A percentile compares a stretch with the other conserved stretches of the same genome.
These are phyloP conservation scores for Myxozyma neotropica DNA, from an alignment of 805 yeast species.

Conservation along the genomic window DNA sequence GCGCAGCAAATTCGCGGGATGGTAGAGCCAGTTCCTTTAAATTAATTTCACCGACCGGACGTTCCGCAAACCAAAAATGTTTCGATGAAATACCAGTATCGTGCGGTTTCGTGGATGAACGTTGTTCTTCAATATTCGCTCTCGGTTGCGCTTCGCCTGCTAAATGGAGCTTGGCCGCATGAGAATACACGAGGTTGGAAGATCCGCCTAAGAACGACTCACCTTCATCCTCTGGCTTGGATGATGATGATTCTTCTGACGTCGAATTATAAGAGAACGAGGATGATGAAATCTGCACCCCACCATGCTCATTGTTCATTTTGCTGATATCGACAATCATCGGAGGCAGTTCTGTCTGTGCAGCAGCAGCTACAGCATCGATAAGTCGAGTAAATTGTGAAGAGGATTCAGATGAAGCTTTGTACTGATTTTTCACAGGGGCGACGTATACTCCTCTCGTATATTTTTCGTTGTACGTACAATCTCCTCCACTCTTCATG, in stretches of 20 bases:
- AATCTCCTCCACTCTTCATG: conserved; percentile 1
- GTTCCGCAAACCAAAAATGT: conserved; percentile 4
- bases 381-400: neutral
- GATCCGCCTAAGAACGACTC: conserved; percentile 2
- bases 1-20: conserved; percentile 11
- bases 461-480: conserved; percentile 20
- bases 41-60: conserved; percentile 12
- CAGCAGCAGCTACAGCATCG: neutral
- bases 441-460: conserved; percentile 22
- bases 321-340: conserved; percentile 1
- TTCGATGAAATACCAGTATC: neutral
- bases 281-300: neutral
- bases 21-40: conserved; percentile 22
- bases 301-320: neutral
- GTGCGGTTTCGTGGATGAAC: neutral
- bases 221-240: neutral
- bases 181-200: neutral
- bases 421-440: conserved; percentile 10
- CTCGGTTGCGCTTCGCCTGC: neutral
- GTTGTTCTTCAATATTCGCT: neutral
- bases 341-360: neutral
- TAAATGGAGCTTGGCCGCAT: neutral
- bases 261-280: neutral
- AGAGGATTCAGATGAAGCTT: neutral
- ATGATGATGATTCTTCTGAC: neutral